Base-by-base conservation (phyloP, 202 grass and related monocot species). In the Schoenoplectus tabernaemontani region DNA sequence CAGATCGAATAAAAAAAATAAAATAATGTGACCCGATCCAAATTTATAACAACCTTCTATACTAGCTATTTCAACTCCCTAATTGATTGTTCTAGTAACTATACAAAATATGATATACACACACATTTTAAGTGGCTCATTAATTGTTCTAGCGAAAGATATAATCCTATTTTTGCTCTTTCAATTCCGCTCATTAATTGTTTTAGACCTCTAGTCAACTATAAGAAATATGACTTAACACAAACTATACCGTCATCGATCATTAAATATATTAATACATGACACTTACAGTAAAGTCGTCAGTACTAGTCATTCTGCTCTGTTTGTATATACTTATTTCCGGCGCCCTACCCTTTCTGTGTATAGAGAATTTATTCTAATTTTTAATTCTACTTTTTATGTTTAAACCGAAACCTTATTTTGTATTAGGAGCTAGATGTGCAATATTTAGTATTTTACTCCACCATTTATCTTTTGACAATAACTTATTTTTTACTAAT, bases 61-160 rank as follows among this genome's bases (percentile, higher is more conserved):
- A 62, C n/a, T 7, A 15, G 5, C 2, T 72, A 64, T 51, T 51
- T 51, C 48, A 51, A 11, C 50, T 72, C 44, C 69, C 13, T 79
- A 57, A 79, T 79, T 64, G 36, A 59, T 64, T 79, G 56, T 64
- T 79, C 5, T 2, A 33, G 54, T 43, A 60, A 78, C 76, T 44
- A 60, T 62, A 79, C 33, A 63, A 60, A 30, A 46, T 79, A 79
- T 44, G 20, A 63, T 61, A 64, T 26, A 79, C 68, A 17, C 44
- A 51, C 1, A 30, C 77, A 44, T 79, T 26, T 20, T 63, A 79
- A 78, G 17, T 32, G 24, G 44, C 11, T 47, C 77, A 79, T 79
- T 79, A 64, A 63, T 79, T 79, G 32, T 26, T 64, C 19, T 37
- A 43, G 19, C 11, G 5, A 64, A 47, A 41, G 2, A 19, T 34